Percentiles rank a stretch among this genome's conserved stretches.
phyloP scores from a whole-genome alignment of 2,329 filamentous ascomycete genomes.

The Diaporthe aspalathi region DNA sequence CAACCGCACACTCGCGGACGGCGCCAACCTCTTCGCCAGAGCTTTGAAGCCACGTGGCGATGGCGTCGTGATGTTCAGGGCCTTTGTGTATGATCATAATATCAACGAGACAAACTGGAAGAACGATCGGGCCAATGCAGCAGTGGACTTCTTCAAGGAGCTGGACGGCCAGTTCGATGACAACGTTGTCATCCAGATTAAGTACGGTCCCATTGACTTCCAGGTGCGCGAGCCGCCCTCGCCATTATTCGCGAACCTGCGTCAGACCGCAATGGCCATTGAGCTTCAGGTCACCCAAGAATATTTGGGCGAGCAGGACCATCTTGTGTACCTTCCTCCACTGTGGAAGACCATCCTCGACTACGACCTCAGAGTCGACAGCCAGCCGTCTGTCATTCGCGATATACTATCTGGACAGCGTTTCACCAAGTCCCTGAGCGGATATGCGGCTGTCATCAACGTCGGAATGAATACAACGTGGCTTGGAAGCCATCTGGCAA shows the following conservation, averaged over 20 bases:
- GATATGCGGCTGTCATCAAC: constrained; percentile 75
- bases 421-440: constrained; percentile 67
- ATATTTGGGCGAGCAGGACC: constrained; percentile 77
- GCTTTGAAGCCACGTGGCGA: constrained; percentile 65
- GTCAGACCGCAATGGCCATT: constrained; percentile 62
- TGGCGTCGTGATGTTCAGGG: constrained; percentile 76
- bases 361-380: constrained; percentile 73
- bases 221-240: constrained; percentile 76
- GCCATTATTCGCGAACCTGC: constrained; percentile 69
- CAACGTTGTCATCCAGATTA: constrained; percentile 79
- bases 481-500: constrained; percentile 76
- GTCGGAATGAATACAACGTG: constrained; percentile 75
- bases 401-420: constrained; percentile 71
- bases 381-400: constrained; percentile 64
- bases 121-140: constrained; percentile 76
- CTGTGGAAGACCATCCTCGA: constrained; percentile 76
- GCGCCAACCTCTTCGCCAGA: constrained; percentile 75
- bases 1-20: constrained; percentile 75
- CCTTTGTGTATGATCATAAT: constrained; percentile 74
- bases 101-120: constrained; percentile 71
- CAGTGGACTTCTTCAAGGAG: constrained; percentile 73
- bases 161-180: constrained; percentile 75
- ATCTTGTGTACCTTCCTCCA: constrained; percentile 75
- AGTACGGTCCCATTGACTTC: constrained; percentile 80
- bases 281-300: constrained; percentile 77